Conservation (phyloP, 768 basidiomycete species). For the Tephrocybe sp. region DNA sequence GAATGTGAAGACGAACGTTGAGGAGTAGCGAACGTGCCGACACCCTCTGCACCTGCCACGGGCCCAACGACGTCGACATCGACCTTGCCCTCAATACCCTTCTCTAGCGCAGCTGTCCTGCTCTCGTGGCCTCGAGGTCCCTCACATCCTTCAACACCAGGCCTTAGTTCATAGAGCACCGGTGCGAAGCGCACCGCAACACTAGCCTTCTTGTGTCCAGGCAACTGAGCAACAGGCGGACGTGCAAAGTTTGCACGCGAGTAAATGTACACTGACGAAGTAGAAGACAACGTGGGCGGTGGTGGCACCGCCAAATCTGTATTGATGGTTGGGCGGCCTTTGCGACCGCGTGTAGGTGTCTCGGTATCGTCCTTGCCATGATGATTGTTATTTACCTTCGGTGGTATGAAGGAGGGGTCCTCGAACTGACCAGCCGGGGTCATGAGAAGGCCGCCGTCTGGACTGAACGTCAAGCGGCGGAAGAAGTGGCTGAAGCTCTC, state of each 20-base stretch:
- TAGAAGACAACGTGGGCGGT: conserved; percentile 41
- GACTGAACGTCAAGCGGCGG: conserved; percentile 88
- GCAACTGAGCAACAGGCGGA: conserved; percentile 90
- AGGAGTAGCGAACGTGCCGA: conserved; percentile 25
- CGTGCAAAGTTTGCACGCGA: conserved; percentile 92
- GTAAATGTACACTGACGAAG: conserved; percentile 85
- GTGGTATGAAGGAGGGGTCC: conserved; percentile 67
- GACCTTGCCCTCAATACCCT: conserved; percentile 57
- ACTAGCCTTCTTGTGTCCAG: conserved; percentile 94
- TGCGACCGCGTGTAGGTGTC: conserved; percentile 58
- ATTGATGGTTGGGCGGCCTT: conserved; percentile 43
- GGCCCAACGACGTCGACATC: conserved; percentile 60
- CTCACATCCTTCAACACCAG: conserved; percentile 39
- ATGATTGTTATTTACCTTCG: conserved; percentile 13
- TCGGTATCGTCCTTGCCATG: conserved; percentile 27
- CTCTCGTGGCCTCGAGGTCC: conserved; percentile 24
- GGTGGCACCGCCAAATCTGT: conserved; percentile 31
- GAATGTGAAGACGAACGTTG: conserved; percentile 30
- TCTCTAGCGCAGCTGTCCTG: conserved; percentile 61
- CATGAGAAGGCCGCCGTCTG: conserved; percentile 89
- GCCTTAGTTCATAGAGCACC: conserved; percentile 86
- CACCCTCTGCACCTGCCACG: conserved; percentile 14
- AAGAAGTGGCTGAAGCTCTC: conserved; percentile 97
- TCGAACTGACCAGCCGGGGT: conserved; percentile 98
- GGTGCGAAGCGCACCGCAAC: conserved; percentile 95